Evolutionary conservation across 2,329 filamentous ascomycete genomes (phyloP).

Genomic region (Cadophora malorum): DNA sequence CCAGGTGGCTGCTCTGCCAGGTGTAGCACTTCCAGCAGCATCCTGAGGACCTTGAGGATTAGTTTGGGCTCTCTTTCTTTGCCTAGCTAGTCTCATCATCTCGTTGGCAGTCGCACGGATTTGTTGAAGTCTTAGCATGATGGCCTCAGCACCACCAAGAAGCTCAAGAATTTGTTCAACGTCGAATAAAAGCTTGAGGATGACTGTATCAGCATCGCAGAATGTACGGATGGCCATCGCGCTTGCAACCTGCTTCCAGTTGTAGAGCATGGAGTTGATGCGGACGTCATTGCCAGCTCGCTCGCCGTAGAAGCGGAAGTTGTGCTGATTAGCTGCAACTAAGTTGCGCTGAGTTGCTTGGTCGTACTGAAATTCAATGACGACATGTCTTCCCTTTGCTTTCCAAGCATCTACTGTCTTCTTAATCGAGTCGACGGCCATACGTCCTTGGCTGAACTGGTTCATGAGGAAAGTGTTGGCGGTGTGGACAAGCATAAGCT

Average conservation of each 20-base stretch:
- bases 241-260: conserved; percentile 54
- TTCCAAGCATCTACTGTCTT: conserved; percentile 47
- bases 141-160: conserved; percentile 45
- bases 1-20: conserved; percentile 27
- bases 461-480: conserved; percentile 45
- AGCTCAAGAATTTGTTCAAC: conserved; percentile 56
- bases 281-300: conserved; percentile 48
- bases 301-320: conserved; percentile 53
- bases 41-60: conserved; percentile 18
- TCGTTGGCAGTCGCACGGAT: conserved; percentile 39
- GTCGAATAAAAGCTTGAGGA: conserved; percentile 57
- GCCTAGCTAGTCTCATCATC: conserved; percentile 35
- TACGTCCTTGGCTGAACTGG: conserved; percentile 43
- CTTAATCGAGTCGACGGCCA: conserved; percentile 42
- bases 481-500: conserved; percentile 43
- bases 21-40: conserved; percentile 13
- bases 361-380: conserved; percentile 59
- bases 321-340: conserved; percentile 52
- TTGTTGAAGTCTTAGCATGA: conserved; percentile 41
- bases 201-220: conserved; percentile 54
- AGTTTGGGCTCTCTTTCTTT: conserved; percentile 25
- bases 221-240: conserved; percentile 57
- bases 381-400: conserved; percentile 53
- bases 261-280: conserved; percentile 51
- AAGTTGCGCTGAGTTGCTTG: conserved; percentile 56